Conservation (phyloP, 495 filamentous ascomycete species). For the Hypoxylon crocopeplum region DNA sequence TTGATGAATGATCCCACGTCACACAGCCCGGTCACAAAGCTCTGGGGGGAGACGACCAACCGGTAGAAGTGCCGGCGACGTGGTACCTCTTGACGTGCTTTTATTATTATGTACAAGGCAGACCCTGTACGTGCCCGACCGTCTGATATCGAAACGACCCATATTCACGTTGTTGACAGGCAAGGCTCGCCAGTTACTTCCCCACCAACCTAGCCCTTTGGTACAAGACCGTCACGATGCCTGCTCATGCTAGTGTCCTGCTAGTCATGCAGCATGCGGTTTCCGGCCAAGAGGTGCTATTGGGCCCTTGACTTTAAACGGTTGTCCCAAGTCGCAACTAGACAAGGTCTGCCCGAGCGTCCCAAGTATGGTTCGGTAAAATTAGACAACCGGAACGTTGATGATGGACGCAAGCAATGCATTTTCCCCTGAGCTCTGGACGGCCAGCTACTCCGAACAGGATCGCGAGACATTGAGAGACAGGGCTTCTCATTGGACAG, state of each 20-base stretch:
- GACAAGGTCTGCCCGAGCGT: conserved; percentile 19
- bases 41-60: conserved; percentile 23
- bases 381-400: conserved; percentile 33
- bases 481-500: conserved; percentile 16
- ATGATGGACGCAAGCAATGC: conserved; percentile 29
- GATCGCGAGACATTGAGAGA: conserved; percentile 4
- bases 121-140: conserved; percentile 12
- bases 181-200: conserved; percentile 15
- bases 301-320: conserved; percentile 22
- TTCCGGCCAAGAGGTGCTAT: conserved; percentile 23
- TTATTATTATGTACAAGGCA: conserved; percentile 16
- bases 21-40: conserved; percentile 27
- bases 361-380: conserved; percentile 38
- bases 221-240: conserved; percentile 5
- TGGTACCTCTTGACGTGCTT: conserved; percentile 29
- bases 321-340: conserved; percentile 13
- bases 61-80: conserved; percentile 21
- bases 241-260: conserved; percentile 16
- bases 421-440: conserved; percentile 11
- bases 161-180: conserved; percentile 26
- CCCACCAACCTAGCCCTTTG: conserved; percentile 9
- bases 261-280: conserved; percentile 28
- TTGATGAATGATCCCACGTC: conserved; percentile 29
- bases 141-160: conserved; percentile 26
- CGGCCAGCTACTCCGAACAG: conserved; percentile 31